Conservation (phyloP, 129 eudicot genomes). For the Helianthus tuberosus region DNA sequence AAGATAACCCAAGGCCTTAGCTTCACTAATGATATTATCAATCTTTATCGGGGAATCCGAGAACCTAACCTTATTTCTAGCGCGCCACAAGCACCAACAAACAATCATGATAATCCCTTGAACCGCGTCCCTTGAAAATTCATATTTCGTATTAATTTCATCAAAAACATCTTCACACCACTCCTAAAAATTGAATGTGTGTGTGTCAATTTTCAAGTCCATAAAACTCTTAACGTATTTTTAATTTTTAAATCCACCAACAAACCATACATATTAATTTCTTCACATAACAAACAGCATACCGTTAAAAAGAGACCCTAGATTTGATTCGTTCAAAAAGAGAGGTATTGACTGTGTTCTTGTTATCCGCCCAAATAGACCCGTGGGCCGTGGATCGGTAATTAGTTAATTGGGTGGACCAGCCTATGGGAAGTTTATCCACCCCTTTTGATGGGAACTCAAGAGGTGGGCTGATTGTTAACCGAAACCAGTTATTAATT, state of each 20-base stretch:
- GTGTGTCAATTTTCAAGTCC: not conserved
- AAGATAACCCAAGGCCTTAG: too few relatives aligned
- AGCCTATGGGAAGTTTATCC: too few relatives aligned
- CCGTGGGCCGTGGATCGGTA: not conserved
- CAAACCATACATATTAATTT: not conserved
- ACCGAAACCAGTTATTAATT: too few relatives aligned
- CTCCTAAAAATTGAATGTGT: not conserved
- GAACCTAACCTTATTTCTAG: too few relatives aligned
- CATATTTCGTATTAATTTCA: not conserved
- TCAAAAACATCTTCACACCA: not conserved
- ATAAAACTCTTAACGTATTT: not conserved
- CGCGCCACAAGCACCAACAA: too few relatives aligned
- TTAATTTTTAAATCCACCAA: not conserved
- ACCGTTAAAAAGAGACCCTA: constrained; percentile 2
- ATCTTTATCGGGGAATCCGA: too few relatives aligned
- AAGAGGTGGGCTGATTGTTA: too few relatives aligned
- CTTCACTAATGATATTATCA: too few relatives aligned
- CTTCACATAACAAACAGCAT: not conserved
- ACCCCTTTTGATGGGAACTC: too few relatives aligned
- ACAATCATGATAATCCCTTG: too few relatives aligned
- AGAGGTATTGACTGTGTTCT: not conserved
- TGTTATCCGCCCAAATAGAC: not conserved
- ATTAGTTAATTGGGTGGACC: not conserved
- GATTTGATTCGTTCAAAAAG: constrained; percentile 10
- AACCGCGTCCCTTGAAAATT: too few relatives aligned